These are phyloP conservation scores for Bryoerythrophyllum caledonicum DNA, from an alignment of 225 moss, liverwort and hornwort genomes.

Conservation along the genomic window DNA sequence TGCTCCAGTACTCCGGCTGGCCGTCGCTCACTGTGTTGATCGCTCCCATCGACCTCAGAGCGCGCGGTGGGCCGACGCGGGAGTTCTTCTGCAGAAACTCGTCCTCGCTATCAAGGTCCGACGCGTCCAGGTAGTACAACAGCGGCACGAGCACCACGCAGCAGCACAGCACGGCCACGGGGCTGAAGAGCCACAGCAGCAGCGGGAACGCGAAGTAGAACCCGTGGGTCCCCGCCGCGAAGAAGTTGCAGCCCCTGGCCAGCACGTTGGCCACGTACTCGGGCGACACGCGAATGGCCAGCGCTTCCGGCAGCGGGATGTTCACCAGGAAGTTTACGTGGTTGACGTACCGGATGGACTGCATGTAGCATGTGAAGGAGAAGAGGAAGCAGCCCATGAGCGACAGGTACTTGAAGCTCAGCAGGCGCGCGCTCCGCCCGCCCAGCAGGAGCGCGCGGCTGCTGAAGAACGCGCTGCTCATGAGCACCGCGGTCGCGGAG, in stretches of 20 bases:
- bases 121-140: slow-evolving; percentile 42
- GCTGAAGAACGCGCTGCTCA: slow-evolving; percentile 73
- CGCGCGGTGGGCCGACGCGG: slow-evolving; percentile 15
- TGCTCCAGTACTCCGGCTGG: slow-evolving; percentile 27
- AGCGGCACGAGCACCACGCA: slow-evolving; percentile 37
- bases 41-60: background rate
- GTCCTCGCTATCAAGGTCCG: slow-evolving; percentile 38
- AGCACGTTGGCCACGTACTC: slow-evolving; percentile 55
- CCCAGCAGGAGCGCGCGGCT: slow-evolving; percentile 33
- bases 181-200: slow-evolving; percentile 64
- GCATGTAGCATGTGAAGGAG: slow-evolving; percentile 71
- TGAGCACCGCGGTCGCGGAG: slow-evolving; percentile 68
- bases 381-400: slow-evolving; percentile 64
- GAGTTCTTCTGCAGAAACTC: slow-evolving; percentile 31
- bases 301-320: slow-evolving; percentile 48
- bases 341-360: slow-evolving; percentile 73
- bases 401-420: slow-evolving; percentile 47
- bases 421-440: too few species aligned
- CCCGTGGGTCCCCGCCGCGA: slow-evolving; percentile 42
- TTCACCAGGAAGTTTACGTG: slow-evolving; percentile 93
- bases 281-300: slow-evolving; percentile 40
- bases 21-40: background rate
- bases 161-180: slow-evolving; percentile 45
- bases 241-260: slow-evolving; percentile 50
- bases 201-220: slow-evolving; percentile 50